Conservation (phyloP, 768 basidiomycete species). For the Pleurotus djamor region DNA sequence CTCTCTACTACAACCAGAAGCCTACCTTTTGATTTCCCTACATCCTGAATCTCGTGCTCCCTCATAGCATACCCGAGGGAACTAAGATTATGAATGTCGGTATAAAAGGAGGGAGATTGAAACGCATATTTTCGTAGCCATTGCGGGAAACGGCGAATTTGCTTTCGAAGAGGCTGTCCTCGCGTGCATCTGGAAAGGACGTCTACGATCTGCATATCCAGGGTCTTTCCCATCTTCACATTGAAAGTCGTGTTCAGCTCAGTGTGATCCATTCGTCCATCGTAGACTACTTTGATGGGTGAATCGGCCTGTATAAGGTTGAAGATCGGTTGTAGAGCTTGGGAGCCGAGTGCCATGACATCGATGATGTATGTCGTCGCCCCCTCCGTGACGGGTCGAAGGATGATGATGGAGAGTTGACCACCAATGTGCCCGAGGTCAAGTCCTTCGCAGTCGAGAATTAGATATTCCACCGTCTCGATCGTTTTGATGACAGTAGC, state of each 20-base stretch:
- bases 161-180: neutral
- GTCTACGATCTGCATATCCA: conserved; percentile 1
- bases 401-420: neutral
- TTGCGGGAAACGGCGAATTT: neutral
- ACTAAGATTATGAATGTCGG: neutral
- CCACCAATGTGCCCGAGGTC: neutral
- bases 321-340: neutral
- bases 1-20: too few relatives aligned
- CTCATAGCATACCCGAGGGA: neutral
- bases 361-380: conserved; percentile 4
- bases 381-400: neutral
- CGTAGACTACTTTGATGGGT: conserved; percentile 1
- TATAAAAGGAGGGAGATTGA: neutral
- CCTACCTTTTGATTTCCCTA: neutral
- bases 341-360: neutral
- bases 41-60: neutral
- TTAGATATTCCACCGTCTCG: too few relatives aligned
- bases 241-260: neutral
- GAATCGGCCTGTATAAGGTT: neutral
- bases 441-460: neutral
- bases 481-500: too few relatives aligned
- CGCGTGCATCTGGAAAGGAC: neutral
- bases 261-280: neutral
- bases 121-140: neutral
- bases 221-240: neutral